Conservation (phyloP, 768 basidiomycete genomes). For the Russula brevipes region DNA sequence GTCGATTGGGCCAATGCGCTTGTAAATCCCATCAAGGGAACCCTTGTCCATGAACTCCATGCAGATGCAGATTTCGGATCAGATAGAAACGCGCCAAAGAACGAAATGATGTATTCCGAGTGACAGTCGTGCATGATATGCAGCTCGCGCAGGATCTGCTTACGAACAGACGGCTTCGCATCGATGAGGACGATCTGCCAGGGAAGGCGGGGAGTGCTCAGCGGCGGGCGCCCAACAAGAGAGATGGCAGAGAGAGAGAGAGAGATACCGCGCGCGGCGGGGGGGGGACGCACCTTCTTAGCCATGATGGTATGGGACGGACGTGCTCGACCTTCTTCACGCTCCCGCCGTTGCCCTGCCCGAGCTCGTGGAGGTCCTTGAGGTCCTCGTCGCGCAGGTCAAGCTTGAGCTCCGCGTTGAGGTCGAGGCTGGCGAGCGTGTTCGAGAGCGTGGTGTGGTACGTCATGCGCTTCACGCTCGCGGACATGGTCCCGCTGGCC, state of each 20-base stretch:
- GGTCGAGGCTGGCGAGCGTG: constrained; percentile 80
- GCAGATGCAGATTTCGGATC: constrained; percentile 99
- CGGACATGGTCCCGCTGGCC: constrained; percentile 43
- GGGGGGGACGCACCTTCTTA: constrained; percentile 74
- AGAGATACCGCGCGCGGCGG: neutral
- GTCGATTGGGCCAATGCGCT: constrained; percentile 89
- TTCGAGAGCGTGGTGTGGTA: constrained; percentile 78
- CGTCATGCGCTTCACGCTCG: constrained; percentile 56
- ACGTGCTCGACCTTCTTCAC: constrained; percentile 94
- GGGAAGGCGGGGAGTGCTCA: neutral
- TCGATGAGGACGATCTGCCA: constrained; percentile 89
- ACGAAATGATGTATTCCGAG: constrained; percentile 91
- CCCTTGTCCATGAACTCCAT: constrained; percentile 98
- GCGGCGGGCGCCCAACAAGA: neutral
- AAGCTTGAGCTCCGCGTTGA: constrained; percentile 79
- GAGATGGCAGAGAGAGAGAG: neutral
- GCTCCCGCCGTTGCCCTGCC: constrained; percentile 95
- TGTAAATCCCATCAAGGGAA: constrained; percentile 92
- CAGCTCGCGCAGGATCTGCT: constrained; percentile 95
- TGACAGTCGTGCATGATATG: constrained; percentile 99
- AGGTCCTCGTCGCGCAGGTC: constrained; percentile 87
- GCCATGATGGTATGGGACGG: constrained; percentile 91
- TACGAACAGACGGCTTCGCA: constrained; percentile 91
- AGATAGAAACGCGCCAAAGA: constrained; percentile 92
- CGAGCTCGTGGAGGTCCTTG: constrained; percentile 84